Conservation (phyloP, 2,329 filamentous ascomycete genomes). For the Gaeumannomyces sp. region DNA sequence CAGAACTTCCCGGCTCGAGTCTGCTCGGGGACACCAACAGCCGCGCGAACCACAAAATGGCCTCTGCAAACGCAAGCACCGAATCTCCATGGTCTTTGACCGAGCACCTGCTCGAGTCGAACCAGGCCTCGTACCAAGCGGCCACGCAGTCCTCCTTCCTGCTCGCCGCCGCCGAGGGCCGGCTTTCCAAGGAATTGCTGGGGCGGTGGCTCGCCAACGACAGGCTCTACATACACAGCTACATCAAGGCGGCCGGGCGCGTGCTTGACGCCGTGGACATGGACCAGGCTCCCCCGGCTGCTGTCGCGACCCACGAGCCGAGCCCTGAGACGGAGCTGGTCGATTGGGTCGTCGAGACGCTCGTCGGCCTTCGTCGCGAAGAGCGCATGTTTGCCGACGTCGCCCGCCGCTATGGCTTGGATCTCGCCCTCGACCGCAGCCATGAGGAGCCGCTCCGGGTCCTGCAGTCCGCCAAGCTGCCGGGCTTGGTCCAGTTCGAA, state of each 20-base stretch:
- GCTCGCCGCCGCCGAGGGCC: slow-evolving; percentile 55
- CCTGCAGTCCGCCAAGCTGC: slow-evolving; percentile 27
- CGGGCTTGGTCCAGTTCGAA: slow-evolving; percentile 33
- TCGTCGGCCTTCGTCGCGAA: slow-evolving; percentile 62
- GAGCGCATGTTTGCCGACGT: slow-evolving; percentile 62
- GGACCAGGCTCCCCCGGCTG: slow-evolving; percentile 26
- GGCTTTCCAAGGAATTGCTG: slow-evolving; percentile 47
- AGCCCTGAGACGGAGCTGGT: slow-evolving; percentile 48
- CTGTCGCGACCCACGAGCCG: slow-evolving; percentile 18
- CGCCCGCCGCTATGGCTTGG: slow-evolving; percentile 52
- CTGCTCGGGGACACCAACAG: neutral
- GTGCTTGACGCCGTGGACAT: slow-evolving; percentile 57
- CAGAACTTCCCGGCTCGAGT: neutral
- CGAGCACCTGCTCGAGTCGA: slow-evolving; percentile 43
- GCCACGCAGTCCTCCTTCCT: slow-evolving; percentile 66
- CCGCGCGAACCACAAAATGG: neutral
- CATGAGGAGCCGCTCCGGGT: slow-evolving; percentile 15
- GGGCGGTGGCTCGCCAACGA: slow-evolving; percentile 67
- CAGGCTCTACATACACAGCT: slow-evolving; percentile 63
- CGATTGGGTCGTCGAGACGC: slow-evolving; percentile 55
- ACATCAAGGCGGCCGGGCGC: slow-evolving; percentile 61
- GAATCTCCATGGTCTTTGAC: slow-evolving; percentile 40
- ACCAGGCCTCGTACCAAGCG: slow-evolving; percentile 37
- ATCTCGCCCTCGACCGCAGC: slow-evolving; percentile 31
- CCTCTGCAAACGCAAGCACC: neutral